These are phyloP conservation scores for Dothistroma septosporum DNA, from an alignment of 2,329 filamentous ascomycete genomes.

Conservation along the genomic window DNA sequence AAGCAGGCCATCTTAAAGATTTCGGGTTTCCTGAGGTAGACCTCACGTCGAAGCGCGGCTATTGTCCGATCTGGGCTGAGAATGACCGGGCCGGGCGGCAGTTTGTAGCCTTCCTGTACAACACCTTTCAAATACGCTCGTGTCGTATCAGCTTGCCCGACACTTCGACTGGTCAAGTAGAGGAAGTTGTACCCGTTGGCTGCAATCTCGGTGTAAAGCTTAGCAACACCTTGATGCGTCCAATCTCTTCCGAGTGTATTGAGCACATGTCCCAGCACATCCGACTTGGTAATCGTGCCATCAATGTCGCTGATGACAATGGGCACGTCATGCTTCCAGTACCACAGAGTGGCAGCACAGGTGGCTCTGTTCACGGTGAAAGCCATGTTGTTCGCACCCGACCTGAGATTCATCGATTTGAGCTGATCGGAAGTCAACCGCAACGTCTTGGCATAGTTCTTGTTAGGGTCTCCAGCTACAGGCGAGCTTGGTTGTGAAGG, in stretches of 20 bases:
- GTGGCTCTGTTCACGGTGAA: slow-evolving; percentile 96
- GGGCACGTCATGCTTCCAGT: slow-evolving; percentile 86
- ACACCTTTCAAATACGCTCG: slow-evolving; percentile 86
- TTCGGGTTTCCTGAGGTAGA: slow-evolving; percentile 93
- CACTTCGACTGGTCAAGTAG: slow-evolving; percentile 90
- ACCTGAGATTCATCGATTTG: slow-evolving; percentile 74
- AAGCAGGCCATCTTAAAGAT: slow-evolving; percentile 99
- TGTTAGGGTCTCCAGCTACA: slow-evolving; percentile 62
- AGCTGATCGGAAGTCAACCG: slow-evolving; percentile 93
- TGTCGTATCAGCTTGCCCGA: slow-evolving; percentile 89
- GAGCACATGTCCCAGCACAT: slow-evolving; percentile 69
- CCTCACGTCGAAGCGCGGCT: slow-evolving; percentile 82
- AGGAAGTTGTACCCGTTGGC: slow-evolving; percentile 98
- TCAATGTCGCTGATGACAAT: slow-evolving; percentile 99
- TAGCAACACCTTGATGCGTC: slow-evolving; percentile 95
- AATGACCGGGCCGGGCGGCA: slow-evolving; percentile 90
- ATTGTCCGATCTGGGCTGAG: slow-evolving; percentile 93
- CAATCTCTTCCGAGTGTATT: slow-evolving; percentile 97
- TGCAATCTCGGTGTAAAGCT: slow-evolving; percentile 92
- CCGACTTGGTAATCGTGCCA: slow-evolving; percentile 88
- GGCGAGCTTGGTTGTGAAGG: slow-evolving; percentile 55
- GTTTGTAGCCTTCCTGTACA: slow-evolving; percentile 75
- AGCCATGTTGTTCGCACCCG: slow-evolving; percentile 87
- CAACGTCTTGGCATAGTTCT: slow-evolving; percentile 94
- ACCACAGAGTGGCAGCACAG: slow-evolving; percentile 86